Evolutionary conservation across 192 early-diverging fungal species (phyloP).

Genomic region (Coemansia sp.): DNA sequence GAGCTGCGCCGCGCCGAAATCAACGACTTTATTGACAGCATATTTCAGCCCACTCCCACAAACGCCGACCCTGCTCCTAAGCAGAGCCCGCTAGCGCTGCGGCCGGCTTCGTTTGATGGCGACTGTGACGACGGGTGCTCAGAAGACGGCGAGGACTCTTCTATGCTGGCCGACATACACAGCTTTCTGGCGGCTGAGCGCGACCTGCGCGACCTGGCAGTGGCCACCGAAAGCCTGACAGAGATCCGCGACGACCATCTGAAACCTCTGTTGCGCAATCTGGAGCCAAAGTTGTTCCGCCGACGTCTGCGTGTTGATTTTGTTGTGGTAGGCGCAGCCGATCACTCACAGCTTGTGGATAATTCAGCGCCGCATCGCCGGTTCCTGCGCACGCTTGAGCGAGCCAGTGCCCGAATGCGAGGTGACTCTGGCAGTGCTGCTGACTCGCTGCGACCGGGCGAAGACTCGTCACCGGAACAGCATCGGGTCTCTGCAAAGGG

Average conservation of each 20-base stretch:
- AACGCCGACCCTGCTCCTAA: constrained; percentile 4
- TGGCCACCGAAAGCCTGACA: constrained; percentile 55
- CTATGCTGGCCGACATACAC: constrained; percentile 27
- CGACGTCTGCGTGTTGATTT: constrained; percentile 56
- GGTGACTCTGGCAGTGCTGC: constrained; percentile 29
- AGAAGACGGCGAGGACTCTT: constrained; percentile 14
- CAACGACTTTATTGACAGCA: constrained; percentile 48
- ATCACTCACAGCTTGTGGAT: constrained; percentile 26
- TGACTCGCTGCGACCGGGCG: constrained; percentile 30
- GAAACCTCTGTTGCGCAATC: constrained; percentile 57
- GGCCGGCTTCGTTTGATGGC: constrained; percentile 16
- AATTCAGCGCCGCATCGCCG: constrained; percentile 46
- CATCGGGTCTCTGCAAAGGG: not conserved
- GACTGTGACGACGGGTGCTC: constrained; percentile 1
- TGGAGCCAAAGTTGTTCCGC: constrained; percentile 57
- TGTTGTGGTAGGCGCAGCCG: constrained; percentile 45
- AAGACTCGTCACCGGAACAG: constrained; percentile 21
- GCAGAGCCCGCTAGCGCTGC: not conserved
- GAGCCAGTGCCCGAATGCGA: constrained; percentile 43
- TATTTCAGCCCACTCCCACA: constrained; percentile 24
- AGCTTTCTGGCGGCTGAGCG: constrained; percentile 33
- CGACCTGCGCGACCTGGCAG: constrained; percentile 40
- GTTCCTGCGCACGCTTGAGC: constrained; percentile 53
- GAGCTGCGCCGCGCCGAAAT: constrained; percentile 55
- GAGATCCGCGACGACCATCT: constrained; percentile 59